A percentile compares a stretch with the other conserved stretches of the same genome.
Conservation (phyloP, 306 rosid species). For the Quercus gilva region DNA sequence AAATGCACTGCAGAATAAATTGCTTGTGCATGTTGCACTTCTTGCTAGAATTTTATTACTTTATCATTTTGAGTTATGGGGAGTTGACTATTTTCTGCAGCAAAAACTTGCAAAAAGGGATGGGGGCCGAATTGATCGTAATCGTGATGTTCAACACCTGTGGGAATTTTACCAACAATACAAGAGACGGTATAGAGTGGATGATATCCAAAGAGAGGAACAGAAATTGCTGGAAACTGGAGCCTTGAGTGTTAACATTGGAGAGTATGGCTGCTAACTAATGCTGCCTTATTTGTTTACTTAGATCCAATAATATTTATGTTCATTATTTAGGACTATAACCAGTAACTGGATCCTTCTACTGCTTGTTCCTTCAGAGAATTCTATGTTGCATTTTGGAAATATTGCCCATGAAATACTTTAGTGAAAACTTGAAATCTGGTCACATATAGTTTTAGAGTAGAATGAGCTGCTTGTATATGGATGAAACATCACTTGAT, state of each 20-base stretch:
- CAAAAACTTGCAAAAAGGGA: conserved; percentile 86
- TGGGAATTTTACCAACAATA: conserved; percentile 83
- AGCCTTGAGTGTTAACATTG: conserved; percentile 65
- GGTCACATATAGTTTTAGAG: background rate
- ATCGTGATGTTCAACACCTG: conserved; percentile 72
- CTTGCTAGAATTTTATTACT: background rate
- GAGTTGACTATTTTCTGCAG: conserved; percentile 40
- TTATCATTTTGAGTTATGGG: background rate
- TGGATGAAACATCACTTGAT: background rate
- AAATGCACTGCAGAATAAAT: background rate
- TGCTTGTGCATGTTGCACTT: background rate
- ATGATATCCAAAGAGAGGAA: conserved; percentile 78
- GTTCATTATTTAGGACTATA: conserved; percentile 16
- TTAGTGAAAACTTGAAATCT: conserved; percentile 6
- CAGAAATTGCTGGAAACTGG: conserved; percentile 82
- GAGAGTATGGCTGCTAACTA: conserved; percentile 62
- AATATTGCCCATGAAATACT: conserved; percentile 3
- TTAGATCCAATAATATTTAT: background rate
- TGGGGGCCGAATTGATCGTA: conserved; percentile 75
- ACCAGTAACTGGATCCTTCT: background rate
- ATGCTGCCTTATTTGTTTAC: background rate
- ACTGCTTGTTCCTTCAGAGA: conserved; percentile 1
- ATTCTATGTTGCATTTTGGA: background rate
- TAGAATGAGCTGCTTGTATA: conserved; percentile 13
- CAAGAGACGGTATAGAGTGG: conserved; percentile 69